Percentiles rank a stretch among this genome's conserved stretches.
Conservation (phyloP, 768 basidiomycete genomes). For the Collybia sp. region DNA sequence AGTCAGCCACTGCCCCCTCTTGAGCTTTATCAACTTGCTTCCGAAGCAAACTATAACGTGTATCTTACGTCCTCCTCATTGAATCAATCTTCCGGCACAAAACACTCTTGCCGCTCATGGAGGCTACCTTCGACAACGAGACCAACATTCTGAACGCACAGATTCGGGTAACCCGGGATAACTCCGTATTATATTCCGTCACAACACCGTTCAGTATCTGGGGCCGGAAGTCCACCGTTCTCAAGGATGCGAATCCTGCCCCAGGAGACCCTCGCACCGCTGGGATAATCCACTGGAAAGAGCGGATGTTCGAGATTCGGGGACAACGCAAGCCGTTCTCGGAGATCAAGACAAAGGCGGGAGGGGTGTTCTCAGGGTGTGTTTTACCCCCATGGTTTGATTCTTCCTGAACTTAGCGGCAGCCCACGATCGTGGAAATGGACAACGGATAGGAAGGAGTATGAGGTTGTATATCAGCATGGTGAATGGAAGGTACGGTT, state of each 20-base stretch:
- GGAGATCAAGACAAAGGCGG: conserved; percentile 35
- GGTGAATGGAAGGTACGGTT: conserved; percentile 50
- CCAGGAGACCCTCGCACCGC: conserved; percentile 27
- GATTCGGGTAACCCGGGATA: conserved; percentile 37
- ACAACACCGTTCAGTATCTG: conserved; percentile 38
- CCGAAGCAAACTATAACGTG: no score
- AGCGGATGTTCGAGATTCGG: conserved; percentile 40
- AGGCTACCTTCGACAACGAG: conserved; percentile 46
- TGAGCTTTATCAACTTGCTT: no score
- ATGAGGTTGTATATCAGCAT: conserved; percentile 34
- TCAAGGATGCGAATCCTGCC: conserved; percentile 43
- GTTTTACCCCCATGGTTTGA: conserved; percentile 3
- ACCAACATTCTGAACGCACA: conserved; percentile 41
- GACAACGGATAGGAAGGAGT: conserved; percentile 35
- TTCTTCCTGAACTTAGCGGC: conserved; percentile 45
- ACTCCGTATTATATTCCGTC: conserved; percentile 38
- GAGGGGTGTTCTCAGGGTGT: conserved; percentile 31
- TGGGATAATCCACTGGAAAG: conserved; percentile 46
- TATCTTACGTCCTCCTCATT: no score
- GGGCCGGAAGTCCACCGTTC: conserved; percentile 37
- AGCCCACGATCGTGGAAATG: no score
- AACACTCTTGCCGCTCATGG: no score
- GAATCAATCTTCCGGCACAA: no score
- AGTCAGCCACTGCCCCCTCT: no score
- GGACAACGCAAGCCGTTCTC: conserved; percentile 33